Base-by-base conservation (phyloP, 495 filamentous ascomycete species). In the Trichoderma parareesei region DNA sequence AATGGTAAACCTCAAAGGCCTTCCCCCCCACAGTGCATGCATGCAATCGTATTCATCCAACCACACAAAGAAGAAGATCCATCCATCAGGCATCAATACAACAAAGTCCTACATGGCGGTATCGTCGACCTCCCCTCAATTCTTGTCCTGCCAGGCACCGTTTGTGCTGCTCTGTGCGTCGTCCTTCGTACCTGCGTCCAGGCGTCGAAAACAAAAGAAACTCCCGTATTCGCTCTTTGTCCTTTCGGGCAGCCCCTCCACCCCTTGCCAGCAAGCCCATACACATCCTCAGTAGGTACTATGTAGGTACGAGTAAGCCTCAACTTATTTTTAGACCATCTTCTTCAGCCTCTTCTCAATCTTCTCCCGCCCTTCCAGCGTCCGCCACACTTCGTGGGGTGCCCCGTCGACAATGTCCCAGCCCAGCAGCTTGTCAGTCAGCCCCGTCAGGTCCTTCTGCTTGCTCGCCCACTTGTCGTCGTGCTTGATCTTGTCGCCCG, bases 371-470 rank as follows among this genome's bases (percentile, higher is more conserved):
- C 94, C 93, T 66, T 90, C 77, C 1, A 77, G 69, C 6, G 85
- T 87, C 67, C 73, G 75, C 93, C 93, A 98, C 0, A 97, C 87
- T 68, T 90, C 82, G 75, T 96, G 90, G n/a, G 91, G 90, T 10
- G 93, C 91, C 64, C 87, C 79, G 59, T 87, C 81, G 1, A 96
- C 91, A 62, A 95, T 83, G 75, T 97, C 93, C 93, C 93, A 98
- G 18, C 84, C 80, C 41, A 90, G 67, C 43, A 97, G 73, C 14
- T 90, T 91, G 14, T 84, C 78, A 1, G 92, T 96, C 40, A 97
- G 76, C 42, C 79, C 80, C n/a, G 85, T 91, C 63, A 97, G 74
- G 70, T 96, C 91, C 70, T 88, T 82, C 79, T 98, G 94, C 69
- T 88, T 87, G 61, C 78, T 74, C 69, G 86, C 86, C 94, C 94